Evolutionary conservation across 768 basidiomycete species (phyloP).

Genomic region (Hirschioporus abietinus): DNA sequence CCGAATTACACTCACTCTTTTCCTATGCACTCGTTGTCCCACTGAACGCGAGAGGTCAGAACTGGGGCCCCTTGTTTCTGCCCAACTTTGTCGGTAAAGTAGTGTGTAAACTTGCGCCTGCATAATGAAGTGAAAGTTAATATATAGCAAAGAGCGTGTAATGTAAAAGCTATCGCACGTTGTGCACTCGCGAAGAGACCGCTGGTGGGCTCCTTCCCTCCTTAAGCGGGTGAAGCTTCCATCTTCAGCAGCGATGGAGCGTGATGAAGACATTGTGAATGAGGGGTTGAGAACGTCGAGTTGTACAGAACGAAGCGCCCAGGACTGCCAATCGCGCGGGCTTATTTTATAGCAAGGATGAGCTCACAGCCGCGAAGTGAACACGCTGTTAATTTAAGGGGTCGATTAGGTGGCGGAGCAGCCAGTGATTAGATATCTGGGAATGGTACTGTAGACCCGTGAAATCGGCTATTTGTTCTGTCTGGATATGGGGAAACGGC

Average conservation of each 20-base stretch:
- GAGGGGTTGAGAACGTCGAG: not conserved
- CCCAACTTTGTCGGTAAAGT: not conserved
- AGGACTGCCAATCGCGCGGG: not conserved
- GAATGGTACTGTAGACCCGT: not conserved
- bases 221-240: not conserved
- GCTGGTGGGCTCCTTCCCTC: not conserved
- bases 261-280: not conserved
- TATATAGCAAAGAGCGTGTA: not conserved
- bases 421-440: not conserved
- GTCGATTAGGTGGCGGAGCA: not conserved
- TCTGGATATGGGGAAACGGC: not conserved
- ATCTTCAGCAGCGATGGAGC: not conserved
- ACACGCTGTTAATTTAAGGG: slow-evolving; percentile 1
- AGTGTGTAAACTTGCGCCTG: not conserved
- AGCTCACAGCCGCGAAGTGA: not conserved
- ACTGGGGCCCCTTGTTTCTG: not conserved
- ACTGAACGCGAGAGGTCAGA: not conserved
- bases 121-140: not conserved
- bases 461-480: not conserved
- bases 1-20: not conserved
- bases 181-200: not conserved
- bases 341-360: not conserved
- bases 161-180: not conserved
- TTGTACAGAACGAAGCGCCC: not conserved
- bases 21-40: not conserved